Evolutionary conservation across 139 green algal species (phyloP).

Genomic region (Micractinium conductrix): DNA sequence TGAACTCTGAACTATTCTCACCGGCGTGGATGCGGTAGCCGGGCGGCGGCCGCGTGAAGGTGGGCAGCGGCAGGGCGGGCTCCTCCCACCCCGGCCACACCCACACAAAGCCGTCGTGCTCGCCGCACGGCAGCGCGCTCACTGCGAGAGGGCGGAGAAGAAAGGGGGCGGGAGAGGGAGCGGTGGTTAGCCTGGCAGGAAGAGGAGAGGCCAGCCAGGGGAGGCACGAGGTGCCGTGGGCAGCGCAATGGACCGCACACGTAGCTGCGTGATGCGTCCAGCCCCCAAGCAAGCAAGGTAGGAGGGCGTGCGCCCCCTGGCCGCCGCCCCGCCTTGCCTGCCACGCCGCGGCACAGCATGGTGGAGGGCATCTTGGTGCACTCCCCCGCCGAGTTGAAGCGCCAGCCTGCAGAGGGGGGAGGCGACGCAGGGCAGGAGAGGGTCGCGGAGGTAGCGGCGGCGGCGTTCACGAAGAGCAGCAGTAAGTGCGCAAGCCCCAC

Average conservation of each 20-base stretch:
- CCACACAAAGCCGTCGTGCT: slow-evolving; percentile 85
- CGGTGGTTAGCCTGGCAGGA: background rate
- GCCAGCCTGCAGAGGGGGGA: slow-evolving; percentile 70
- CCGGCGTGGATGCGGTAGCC: slow-evolving; percentile 87
- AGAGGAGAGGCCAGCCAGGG: background rate
- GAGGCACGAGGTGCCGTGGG: no score
- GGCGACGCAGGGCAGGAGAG: background rate
- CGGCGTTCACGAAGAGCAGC: no score
- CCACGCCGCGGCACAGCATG: slow-evolving; percentile 70
- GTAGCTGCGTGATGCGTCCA: no score
- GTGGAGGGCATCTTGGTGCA: slow-evolving; percentile 96
- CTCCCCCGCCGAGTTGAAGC: slow-evolving; percentile 79
- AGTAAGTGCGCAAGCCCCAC: no score
- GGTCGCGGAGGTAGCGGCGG: background rate
- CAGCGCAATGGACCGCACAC: no score
- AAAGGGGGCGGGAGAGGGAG: slow-evolving; percentile 42
- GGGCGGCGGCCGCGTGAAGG: slow-evolving; percentile 60
- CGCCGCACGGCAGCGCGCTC: slow-evolving; percentile 11
- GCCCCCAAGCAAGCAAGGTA: no score
- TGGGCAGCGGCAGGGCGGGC: slow-evolving; percentile 36
- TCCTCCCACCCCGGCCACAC: slow-evolving; percentile 91
- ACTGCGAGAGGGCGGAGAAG: background rate
- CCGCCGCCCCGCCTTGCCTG: background rate
- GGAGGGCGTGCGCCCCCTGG: background rate
- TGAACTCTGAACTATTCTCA: no score